Base-by-base conservation (phyloP, 1,139 yeast genomes). In the Magnusiomyces clavatus region DNA sequence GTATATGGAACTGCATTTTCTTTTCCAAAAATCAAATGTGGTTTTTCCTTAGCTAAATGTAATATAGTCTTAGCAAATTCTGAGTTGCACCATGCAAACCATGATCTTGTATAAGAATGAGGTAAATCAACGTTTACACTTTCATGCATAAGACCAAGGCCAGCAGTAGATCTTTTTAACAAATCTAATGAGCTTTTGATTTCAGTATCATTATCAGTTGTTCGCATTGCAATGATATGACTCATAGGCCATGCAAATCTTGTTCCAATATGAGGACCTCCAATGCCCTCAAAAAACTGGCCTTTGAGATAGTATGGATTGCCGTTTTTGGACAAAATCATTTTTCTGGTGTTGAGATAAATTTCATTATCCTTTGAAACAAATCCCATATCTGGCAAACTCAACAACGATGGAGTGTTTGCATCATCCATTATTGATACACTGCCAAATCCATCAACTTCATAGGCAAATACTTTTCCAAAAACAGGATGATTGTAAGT, bases 71-170 rank as follows among this genome's bases (percentile, higher is more conserved):
- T 86, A 11, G 92, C 96, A 68, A 88, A 87, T 66, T 88, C 96
- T 0, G 95, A 82, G 64, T 88, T 89, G 61, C 95, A 87, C 96
- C 96, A 89, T 2, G 96, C 86, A 70, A 89, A 89, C 96, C 96
- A 88, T 1, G 90, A 77, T 54, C 95, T 71, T 0, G 95, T 84
- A 58, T 57, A 71, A 3, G 64, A 57, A 24, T 61, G 53, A 1
- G 72, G 71, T 1, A 77, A 69, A 59, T 83, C 77, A 2, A 87
- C 95, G 57, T 85, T 72, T 3, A 88, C 80, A 56, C 86, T 78
- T 68, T 88, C 96, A 64, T 88, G 96, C 81, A 88, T 82, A 54
- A 88, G 73, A 0, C 96, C 96, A 16, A 87, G 70, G 0, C 81
- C 83, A 1, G 77, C 86, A 0, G 96, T 87, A 6, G 80, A 77